Base-by-base conservation (phyloP, 83 land plant species). In the Larix sibirica region DNA sequence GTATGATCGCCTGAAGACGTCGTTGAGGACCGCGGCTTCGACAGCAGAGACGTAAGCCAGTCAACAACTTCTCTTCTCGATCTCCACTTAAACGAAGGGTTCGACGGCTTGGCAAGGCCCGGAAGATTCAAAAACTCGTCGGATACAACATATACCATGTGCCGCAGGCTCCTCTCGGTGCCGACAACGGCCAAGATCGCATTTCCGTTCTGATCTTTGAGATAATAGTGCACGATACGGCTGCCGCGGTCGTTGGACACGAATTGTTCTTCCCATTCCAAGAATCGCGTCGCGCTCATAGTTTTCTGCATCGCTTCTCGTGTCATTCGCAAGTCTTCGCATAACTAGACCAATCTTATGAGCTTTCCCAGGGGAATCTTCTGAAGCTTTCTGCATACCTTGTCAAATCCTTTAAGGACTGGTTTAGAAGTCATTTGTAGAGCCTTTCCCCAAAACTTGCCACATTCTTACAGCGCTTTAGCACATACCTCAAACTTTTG, bases 11-110 rank as follows among this genome's bases (percentile, higher is more conserved):
- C 83, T 4, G 79, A 77, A 81, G 87, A 75, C 13, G 84, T 62
- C 54, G 80, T 13, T 74, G 87, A 26, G 54, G 64, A 4, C 6
- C 83, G 85, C 75, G 65, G 38, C 88, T 94, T 94, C 61, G 91
- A 78, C 82, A 93, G 78, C 16, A 96, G 60, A 17, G 98, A 89
- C 9, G 85, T 64, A 7, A 96, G 90, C 95, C 96, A 96, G 66
- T 95, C 90, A 77, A 95, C 82, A 73, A 96, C 99, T 78, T 96
- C 99, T 36, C 93, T 85, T 13, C 98, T 86, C 6, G 96, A 89
- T 66, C 86, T 81, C 92, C 92, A 90, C 67, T 88, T 89, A 65
- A 88, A 75, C 63, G 86, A 80, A 56, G 87, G 65, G 90, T 83
- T 93, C n/a, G 84, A 83, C 3, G 85, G 63, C 64, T 69, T 23